Evolutionary conservation across 306 rosid species (phyloP), one percentile per base, ranked within the genome.

Genomic region (Datisca glomerata): DNA sequence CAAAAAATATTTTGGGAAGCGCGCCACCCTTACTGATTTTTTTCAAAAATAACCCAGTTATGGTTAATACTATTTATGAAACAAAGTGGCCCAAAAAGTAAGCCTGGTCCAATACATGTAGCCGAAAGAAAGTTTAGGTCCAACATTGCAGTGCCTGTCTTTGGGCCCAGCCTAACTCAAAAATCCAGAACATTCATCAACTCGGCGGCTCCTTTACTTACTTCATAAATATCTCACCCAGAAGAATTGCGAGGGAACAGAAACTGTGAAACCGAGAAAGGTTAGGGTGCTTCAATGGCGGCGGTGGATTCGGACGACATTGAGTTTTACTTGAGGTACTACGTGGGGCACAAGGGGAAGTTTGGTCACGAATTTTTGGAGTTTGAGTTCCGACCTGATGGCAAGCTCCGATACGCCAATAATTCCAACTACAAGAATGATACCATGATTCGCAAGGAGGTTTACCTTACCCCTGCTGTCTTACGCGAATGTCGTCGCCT

Each of bases 341-440:
- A 89, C 44, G 96, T 89, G 0, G 96, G 98, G 0, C 96, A 89
- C 71, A 89, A 89, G 47, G 98, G 96, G 0, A 84, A 89, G 65
- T 89, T 84, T 38, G 96, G 98, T 0, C 96, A 89, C 18, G 98
- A 89, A 59, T 89, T 89, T 59, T 45, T 85, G 73, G 98, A 89
- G 73, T 89, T 89, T 49, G 94, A 86, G 75, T 89, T 81, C 59
- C 63, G 86, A 25, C 83, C 92, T 1, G 91, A 79, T 28, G 98
- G 98, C 0, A 89, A 80, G 71, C 98, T 89, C 9, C 92, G 98
- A 2, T 89, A 89, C 31, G 98, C 98, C 25, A 89, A 89, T 67
- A 89, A 89, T 65, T 89, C 98, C 70, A 89, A 89, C 67, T 89
- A 89, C 93, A 89, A 89, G 56, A 89, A 89, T 76, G 96, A 89